These are phyloP conservation scores for Papiliotrema terrestris DNA, from an alignment of 1,284 basidiomycete genomes.

Conservation along the genomic window DNA sequence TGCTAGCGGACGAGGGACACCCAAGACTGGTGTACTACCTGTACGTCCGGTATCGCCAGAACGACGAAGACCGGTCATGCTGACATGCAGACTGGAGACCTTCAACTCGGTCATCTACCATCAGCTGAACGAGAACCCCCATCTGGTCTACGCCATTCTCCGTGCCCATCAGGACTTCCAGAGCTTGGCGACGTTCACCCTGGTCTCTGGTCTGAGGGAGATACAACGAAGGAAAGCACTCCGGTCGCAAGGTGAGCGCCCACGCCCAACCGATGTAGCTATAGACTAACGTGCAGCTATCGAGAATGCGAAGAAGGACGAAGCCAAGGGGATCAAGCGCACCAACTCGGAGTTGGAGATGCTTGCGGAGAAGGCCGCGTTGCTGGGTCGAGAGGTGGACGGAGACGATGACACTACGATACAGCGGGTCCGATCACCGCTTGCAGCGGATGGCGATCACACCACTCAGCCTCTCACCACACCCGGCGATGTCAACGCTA, in stretches of 20 bases:
- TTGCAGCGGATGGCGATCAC: not conserved
- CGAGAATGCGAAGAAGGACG: conserved; percentile 13
- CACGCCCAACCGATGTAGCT: not conserved
- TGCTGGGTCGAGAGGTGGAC: conserved; percentile 32
- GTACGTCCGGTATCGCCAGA: conserved; percentile 45
- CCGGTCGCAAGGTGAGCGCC: conserved; percentile 55
- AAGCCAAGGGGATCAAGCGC: conserved; percentile 14
- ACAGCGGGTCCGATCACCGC: not conserved
- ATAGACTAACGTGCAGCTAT: not conserved
- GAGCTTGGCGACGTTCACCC: conserved; percentile 80
- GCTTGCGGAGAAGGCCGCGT: conserved; percentile 44
- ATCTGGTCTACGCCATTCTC: conserved; percentile 81
- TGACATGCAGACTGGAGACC: conserved; percentile 61
- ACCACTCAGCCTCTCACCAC: conserved; percentile 17
- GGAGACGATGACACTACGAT: conserved; percentile 15
- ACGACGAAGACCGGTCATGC: not conserved
- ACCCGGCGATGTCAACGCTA: conserved; percentile 15
- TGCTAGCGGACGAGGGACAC: conserved; percentile 89
- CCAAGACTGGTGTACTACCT: conserved; percentile 87
- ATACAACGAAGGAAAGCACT: conserved; percentile 68
- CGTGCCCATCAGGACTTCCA: conserved; percentile 78
- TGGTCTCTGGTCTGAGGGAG: conserved; percentile 75
- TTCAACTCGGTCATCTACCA: conserved; percentile 79
- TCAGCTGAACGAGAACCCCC: conserved; percentile 69
- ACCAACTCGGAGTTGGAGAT: conserved; percentile 43